Conservation (phyloP, 2,329 filamentous ascomycete species). For the Clarireedia homoeocarpa region DNA sequence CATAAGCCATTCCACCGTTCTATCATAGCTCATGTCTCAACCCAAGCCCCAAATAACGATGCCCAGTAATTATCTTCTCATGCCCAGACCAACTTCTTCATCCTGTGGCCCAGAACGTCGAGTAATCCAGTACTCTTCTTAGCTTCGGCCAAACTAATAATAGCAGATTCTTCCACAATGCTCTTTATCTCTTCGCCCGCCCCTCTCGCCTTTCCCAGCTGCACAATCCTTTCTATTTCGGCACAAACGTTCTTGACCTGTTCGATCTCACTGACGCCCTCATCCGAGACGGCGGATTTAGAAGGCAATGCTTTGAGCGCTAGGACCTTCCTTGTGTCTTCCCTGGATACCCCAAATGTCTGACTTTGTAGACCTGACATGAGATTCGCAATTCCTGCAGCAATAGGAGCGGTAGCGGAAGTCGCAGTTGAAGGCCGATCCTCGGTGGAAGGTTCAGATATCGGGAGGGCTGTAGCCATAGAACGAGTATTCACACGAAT, state of each 20-base stretch:
- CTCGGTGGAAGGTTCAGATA: slow-evolving; percentile 23
- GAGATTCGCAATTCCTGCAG: slow-evolving; percentile 2
- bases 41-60: background rate
- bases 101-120: slow-evolving; percentile 78
- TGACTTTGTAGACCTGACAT: slow-evolving; percentile 4
- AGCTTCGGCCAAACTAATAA: slow-evolving; percentile 79
- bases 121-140: slow-evolving; percentile 79
- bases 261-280: slow-evolving; percentile 25
- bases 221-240: slow-evolving; percentile 40
- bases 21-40: background rate
- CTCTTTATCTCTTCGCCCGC: slow-evolving; percentile 32
- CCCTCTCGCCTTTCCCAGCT: slow-evolving; percentile 37
- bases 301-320: slow-evolving; percentile 50
- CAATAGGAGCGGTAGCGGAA: slow-evolving; percentile 14
- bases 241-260: slow-evolving; percentile 17
- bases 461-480: slow-evolving; percentile 45
- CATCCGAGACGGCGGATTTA: slow-evolving; percentile 32
- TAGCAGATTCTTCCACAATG: slow-evolving; percentile 53
- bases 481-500: slow-evolving; percentile 80
- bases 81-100: slow-evolving; percentile 92
- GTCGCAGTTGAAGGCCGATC: slow-evolving; percentile 15
- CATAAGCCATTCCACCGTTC: too few species aligned
- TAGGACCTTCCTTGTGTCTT: slow-evolving; percentile 31
- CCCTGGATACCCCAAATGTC: background rate
- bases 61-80: slow-evolving; percentile 6